These are phyloP conservation scores for Amanita pseudoporphyria DNA, from an alignment of 768 basidiomycete species.

Conservation along the genomic window DNA sequence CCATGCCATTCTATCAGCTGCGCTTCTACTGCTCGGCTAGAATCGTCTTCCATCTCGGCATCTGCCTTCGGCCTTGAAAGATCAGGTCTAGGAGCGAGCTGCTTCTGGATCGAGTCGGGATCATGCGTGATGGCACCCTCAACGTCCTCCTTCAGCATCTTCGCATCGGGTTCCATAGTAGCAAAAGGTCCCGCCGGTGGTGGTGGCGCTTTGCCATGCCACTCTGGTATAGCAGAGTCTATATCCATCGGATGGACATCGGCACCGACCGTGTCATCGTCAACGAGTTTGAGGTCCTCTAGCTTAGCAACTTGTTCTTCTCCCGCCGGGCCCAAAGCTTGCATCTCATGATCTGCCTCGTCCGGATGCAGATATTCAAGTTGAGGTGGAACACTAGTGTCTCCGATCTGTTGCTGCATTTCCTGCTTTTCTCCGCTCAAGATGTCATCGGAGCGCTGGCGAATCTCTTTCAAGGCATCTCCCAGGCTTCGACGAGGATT, in stretches of 20 bases:
- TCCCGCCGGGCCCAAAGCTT: conserved; percentile 81
- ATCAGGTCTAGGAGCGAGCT: conserved; percentile 16
- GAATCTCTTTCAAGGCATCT: conserved; percentile 75
- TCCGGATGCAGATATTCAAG: conserved; percentile 74
- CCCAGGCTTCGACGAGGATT: conserved; percentile 75
- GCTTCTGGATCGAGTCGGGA: conserved; percentile 12
- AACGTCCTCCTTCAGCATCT: conserved; percentile 15
- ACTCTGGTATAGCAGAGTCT: conserved; percentile 18
- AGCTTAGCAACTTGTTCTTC: conserved; percentile 79
- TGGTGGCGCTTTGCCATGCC: conserved; percentile 9
- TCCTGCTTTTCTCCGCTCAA: conserved; percentile 31
- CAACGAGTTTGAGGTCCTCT: conserved; percentile 69
- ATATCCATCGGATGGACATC: conserved; percentile 40
- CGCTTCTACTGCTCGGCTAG: conserved; percentile 28
- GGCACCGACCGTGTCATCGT: conserved; percentile 36
- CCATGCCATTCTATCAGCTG: conserved; percentile 54
- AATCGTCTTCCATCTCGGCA: conserved; percentile 24
- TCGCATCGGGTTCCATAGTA: conserved; percentile 16
- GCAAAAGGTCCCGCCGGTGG: conserved; percentile 10
- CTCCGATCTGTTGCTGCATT: conserved; percentile 25
- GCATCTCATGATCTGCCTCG: conserved; percentile 63
- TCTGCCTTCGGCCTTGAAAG: conserved; percentile 20
- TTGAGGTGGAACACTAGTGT: conserved; percentile 32
- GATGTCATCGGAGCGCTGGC: conserved; percentile 79
- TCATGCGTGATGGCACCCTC: conserved; percentile 41